Evolutionary conservation across 805 yeast genomes (phyloP), one percentile per base, ranked within the genome.

Genomic region (Vanderwaltozyma tropicalis): DNA sequence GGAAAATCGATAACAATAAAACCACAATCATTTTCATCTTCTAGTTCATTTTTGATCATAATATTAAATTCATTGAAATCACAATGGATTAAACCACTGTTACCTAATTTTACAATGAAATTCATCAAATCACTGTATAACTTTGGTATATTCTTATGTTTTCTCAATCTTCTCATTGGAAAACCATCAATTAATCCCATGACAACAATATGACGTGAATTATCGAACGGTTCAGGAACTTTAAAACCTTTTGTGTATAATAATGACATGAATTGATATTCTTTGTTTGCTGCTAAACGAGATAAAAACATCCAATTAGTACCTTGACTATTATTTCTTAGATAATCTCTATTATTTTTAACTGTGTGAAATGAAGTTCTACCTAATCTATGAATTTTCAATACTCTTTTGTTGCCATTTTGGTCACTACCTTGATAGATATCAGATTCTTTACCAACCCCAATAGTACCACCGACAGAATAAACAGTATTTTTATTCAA

Each of bases 381-480:
- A 25, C 99, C 99, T 41, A 92, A 68, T 47, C 98, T 72, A 61
- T 88, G 96, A 28, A 92, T 80, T 59, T 92, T 92, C 55, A 92
- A 63, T 14, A 88, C 95, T 49, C 74, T 72, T 37, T 75, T 72
- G n/a, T 55, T 50, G 1, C 89, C 92, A 16, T 71, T 54, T 11
- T 69, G 64, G 51, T 81, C 88, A 40, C 80, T 77, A 1, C 83
- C 88, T 11, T 88, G 72, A 59, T 81, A 86, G 52, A 92, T 88
- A 64, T 92, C 98, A 3, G 96, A 87, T 61, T 92, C 98, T 56
- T 92, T 92, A 51, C 98, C 98, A 36, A 92, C 95, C 42, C 97
- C 98, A 48, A 89, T 87, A 9, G 81, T 83, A 32, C 79, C 70
- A 14, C 95, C 96, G 13, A 89, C 73, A 1, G 89, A 80, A 50